phyloP scores from a whole-genome alignment of 192 early-diverging fungal genomes.

The Coemansia sp. region DNA sequence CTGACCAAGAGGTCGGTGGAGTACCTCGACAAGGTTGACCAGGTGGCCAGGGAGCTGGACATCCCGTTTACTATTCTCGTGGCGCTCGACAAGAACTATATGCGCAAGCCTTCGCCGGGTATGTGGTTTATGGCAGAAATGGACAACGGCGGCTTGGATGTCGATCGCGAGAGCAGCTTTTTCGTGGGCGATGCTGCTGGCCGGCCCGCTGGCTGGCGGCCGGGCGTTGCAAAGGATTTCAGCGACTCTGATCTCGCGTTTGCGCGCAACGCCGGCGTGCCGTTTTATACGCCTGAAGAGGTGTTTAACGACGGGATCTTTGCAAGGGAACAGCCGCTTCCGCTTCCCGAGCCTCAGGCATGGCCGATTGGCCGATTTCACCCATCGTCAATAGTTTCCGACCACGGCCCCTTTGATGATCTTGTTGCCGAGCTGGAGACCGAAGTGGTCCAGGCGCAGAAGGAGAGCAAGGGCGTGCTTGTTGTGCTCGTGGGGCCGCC shows the following conservation, averaged over 20 bases:
- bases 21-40: constrained; percentile 61
- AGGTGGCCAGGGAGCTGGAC: constrained; percentile 74
- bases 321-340: constrained; percentile 19
- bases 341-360: constrained; percentile 15
- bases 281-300: constrained; percentile 82
- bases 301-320: constrained; percentile 59
- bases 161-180: constrained; percentile 63
- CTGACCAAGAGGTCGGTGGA: constrained; percentile 24
- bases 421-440: constrained; percentile 25
- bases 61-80: constrained; percentile 70
- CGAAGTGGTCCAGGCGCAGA: constrained; percentile 21
- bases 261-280: constrained; percentile 68
- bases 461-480: constrained; percentile 52
- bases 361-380: constrained; percentile 17
- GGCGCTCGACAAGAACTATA: constrained; percentile 63
- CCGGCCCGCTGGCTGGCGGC: constrained; percentile 62
- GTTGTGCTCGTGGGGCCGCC: constrained; percentile 79
- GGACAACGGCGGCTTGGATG: constrained; percentile 24
- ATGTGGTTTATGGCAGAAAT: constrained; percentile 43
- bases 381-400: neutral
- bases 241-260: constrained; percentile 85
- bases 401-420: neutral
- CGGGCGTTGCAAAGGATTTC: constrained; percentile 64
- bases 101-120: constrained; percentile 50
- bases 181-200: constrained; percentile 97